phyloP scores from a whole-genome alignment of 495 filamentous ascomycete genomes.

The Lineolata rhizophorae region DNA sequence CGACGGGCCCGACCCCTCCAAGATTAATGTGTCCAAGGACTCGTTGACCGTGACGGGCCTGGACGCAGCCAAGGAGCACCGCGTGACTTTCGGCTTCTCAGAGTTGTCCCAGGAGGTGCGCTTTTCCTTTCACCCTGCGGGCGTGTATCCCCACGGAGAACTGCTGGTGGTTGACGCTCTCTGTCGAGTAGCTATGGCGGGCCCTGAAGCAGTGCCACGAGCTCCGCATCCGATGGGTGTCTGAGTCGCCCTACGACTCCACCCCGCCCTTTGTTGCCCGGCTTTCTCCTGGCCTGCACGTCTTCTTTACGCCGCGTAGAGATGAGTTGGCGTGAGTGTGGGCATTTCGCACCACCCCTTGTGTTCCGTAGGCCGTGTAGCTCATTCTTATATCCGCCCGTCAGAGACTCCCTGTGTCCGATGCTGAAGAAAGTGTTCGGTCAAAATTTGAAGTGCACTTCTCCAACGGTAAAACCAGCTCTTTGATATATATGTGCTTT shows the following conservation, averaged over 20 bases:
- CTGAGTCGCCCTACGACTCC: constrained; percentile 28
- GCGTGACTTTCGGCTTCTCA: constrained; percentile 45
- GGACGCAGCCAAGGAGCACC: constrained; percentile 56
- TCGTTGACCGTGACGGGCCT: constrained; percentile 28
- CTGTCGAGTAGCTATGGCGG: constrained; percentile 26
- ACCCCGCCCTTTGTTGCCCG: constrained; percentile 51
- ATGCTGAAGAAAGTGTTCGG: constrained; percentile 40
- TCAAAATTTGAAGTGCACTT: constrained; percentile 20
- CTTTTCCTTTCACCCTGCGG: not conserved
- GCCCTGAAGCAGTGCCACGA: constrained; percentile 47
- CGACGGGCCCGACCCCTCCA: constrained; percentile 22
- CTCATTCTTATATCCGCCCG: too few relatives aligned
- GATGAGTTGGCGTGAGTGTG: constrained; percentile 19
- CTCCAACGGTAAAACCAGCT: constrained; percentile 6
- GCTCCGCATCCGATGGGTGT: constrained; percentile 64
- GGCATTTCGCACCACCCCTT: too few relatives aligned
- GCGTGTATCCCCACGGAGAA: not conserved
- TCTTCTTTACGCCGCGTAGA: constrained; percentile 45
- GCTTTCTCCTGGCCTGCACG: constrained; percentile 61
- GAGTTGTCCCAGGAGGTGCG: constrained; percentile 52
- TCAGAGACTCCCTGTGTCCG: constrained; percentile 37
- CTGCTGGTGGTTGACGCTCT: too few relatives aligned
- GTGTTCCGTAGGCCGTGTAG: too few relatives aligned
- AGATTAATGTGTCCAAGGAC: constrained; percentile 27
- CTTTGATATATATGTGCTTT: too few relatives aligned